Conservation (phyloP, 2,329 filamentous ascomycete species). For the Mollisia scopiformis region DNA sequence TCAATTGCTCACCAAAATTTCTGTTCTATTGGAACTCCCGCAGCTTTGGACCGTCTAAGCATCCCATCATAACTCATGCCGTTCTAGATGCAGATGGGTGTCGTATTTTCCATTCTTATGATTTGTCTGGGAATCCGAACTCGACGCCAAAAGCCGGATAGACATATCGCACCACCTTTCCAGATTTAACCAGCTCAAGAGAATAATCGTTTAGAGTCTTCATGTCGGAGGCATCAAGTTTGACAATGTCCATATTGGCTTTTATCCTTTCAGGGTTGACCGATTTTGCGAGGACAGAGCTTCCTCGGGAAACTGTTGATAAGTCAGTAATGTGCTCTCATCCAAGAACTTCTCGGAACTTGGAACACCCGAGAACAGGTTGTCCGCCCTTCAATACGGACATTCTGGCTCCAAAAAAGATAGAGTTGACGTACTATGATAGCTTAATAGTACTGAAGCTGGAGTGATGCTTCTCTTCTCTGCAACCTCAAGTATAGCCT, state of each 20-base stretch:
- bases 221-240: constrained; percentile 66
- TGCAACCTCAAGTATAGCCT: constrained; percentile 63
- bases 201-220: constrained; percentile 59
- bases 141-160: constrained; percentile 70
- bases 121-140: constrained; percentile 70
- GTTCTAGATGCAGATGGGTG: too few species aligned
- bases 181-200: constrained; percentile 47
- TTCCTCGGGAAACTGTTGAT: constrained; percentile 65
- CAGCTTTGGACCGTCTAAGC: too few species aligned
- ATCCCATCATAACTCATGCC: too few species aligned
- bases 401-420: too few species aligned
- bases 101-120: constrained; percentile 3
- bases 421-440: constrained; percentile 63
- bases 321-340: constrained; percentile 13
- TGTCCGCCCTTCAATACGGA: too few species aligned
- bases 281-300: constrained; percentile 74
- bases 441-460: constrained; percentile 70
- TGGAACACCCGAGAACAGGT: too few species aligned
- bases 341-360: too few species aligned
- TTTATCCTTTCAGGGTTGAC: constrained; percentile 70
- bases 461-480: constrained; percentile 64
- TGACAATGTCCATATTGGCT: constrained; percentile 68
- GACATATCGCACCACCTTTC: constrained; percentile 63
- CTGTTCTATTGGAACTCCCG: too few species aligned
- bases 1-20: too few species aligned